Evolutionary conservation across 31 red algal genomes (phyloP).

Genomic region (Asparagopsis taxiformis): DNA sequence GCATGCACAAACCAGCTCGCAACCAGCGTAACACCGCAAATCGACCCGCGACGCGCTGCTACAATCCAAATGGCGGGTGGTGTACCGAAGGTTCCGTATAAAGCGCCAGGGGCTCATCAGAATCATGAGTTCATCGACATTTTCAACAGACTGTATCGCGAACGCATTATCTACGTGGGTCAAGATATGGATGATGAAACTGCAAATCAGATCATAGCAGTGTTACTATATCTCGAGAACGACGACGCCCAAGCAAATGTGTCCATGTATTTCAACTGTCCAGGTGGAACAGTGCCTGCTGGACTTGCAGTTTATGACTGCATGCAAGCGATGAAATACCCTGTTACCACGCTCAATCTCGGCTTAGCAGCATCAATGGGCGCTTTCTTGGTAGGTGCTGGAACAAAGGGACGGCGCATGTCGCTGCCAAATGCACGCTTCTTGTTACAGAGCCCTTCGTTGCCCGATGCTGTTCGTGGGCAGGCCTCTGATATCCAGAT

Average conservation of each 20-base stretch:
- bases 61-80: constrained; percentile 44
- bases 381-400: constrained; percentile 84
- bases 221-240: constrained; percentile 84
- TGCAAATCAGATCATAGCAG: constrained; percentile 92
- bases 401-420: constrained; percentile 87
- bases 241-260: constrained; percentile 83
- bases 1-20: background rate
- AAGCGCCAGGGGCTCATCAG: constrained; percentile 86
- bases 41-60: background rate
- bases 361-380: constrained; percentile 94
- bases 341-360: constrained; percentile 84
- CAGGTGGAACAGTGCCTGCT: constrained; percentile 73
- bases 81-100: constrained; percentile 93
- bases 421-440: constrained; percentile 89
- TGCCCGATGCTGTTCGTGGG: constrained; percentile 71
- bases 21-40: background rate
- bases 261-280: constrained; percentile 87
- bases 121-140: constrained; percentile 96
- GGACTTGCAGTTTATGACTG: constrained; percentile 91
- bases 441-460: constrained; percentile 76
- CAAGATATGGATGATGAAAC: constrained; percentile 95
- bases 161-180: constrained; percentile 92
- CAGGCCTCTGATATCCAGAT: constrained; percentile 78
- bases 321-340: constrained; percentile 85
- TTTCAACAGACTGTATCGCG: constrained; percentile 87